Conservation (phyloP, 208 protist genomes). For the Lotmaria passim region DNA sequence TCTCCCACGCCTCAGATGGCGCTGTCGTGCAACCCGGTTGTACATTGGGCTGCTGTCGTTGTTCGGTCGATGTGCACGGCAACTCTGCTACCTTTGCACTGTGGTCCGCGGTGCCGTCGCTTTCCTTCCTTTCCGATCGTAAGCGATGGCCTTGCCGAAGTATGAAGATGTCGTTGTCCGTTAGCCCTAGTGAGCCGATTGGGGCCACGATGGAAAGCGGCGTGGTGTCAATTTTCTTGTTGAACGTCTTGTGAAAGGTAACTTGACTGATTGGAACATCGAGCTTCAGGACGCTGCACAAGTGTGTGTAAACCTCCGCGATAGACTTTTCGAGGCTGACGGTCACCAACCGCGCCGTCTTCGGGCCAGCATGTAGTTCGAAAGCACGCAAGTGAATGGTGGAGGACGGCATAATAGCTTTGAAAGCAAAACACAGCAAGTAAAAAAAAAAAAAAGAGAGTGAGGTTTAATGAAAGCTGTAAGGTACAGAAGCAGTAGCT, state of each 20-base stretch:
- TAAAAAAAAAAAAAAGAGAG: constrained; percentile 20
- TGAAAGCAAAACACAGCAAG: constrained; percentile 7
- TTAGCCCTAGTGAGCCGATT: constrained; percentile 22
- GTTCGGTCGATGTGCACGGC: neutral
- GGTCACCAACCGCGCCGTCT: constrained; percentile 34
- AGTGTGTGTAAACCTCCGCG: constrained; percentile 13
- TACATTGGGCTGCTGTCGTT: neutral
- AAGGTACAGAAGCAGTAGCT: neutral
- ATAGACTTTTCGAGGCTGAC: constrained; percentile 27
- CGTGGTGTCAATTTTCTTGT: constrained; percentile 35
- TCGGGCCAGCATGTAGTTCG: constrained; percentile 35
- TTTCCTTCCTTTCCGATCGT: neutral
- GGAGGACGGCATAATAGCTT: neutral
- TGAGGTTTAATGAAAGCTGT: neutral
- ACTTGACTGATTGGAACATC: constrained; percentile 10
- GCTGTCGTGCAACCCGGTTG: no score
- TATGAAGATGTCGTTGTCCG: constrained; percentile 39
- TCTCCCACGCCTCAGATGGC: neutral
- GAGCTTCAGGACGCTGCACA: constrained; percentile 25
- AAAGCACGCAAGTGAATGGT: constrained; percentile 37
- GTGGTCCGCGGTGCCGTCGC: neutral
- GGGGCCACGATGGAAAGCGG: constrained; percentile 27
- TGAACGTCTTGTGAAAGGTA: constrained; percentile 33
- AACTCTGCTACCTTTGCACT: neutral
- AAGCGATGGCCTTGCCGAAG: constrained; percentile 9